These are phyloP conservation scores for Kazachstania sp. DNA, from an alignment of 1,139 yeast species.

Conservation along the genomic window DNA sequence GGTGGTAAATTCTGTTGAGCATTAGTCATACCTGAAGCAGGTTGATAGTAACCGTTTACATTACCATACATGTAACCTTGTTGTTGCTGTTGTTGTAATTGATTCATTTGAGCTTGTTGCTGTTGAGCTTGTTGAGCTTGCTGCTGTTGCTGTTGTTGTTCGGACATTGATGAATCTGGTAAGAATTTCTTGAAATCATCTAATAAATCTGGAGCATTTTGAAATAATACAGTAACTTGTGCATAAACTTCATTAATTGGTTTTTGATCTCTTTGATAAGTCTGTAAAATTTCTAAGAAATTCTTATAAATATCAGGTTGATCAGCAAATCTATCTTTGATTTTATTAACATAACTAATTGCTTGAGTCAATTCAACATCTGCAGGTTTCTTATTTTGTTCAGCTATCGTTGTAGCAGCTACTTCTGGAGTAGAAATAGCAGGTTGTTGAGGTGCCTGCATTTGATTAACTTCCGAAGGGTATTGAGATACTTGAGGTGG, in stretches of 20 bases:
- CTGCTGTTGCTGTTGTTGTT: constrained; percentile 12
- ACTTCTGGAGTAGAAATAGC: constrained; percentile 11
- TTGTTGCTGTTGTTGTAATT: not conserved
- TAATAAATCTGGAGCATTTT: constrained; percentile 86
- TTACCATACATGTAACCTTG: constrained; percentile 8
- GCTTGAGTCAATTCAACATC: constrained; percentile 98
- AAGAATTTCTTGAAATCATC: constrained; percentile 92
- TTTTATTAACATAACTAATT: constrained; percentile 88
- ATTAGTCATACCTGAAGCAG: constrained; percentile 5
- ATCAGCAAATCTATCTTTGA: constrained; percentile 84
- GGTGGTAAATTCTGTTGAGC: constrained; percentile 66
- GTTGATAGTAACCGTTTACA: constrained; percentile 12
- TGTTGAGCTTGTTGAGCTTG: constrained; percentile 9
- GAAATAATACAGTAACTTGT: constrained; percentile 81
- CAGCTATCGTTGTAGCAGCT: constrained; percentile 16
- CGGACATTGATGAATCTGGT: constrained; percentile 66
- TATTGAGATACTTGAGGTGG: constrained; percentile 11
- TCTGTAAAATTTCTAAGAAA: constrained; percentile 87
- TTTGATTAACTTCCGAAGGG: constrained; percentile 12
- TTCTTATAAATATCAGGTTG: constrained; percentile 96
- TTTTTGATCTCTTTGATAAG: constrained; percentile 91
- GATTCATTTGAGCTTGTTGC: too few species aligned
- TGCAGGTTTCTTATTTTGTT: constrained; percentile 42
- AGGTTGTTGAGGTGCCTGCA: constrained; percentile 12
- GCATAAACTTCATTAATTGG: constrained; percentile 92